phyloP scores from a whole-genome alignment of 23 red algal species.

The Gracilaria domingensis region DNA sequence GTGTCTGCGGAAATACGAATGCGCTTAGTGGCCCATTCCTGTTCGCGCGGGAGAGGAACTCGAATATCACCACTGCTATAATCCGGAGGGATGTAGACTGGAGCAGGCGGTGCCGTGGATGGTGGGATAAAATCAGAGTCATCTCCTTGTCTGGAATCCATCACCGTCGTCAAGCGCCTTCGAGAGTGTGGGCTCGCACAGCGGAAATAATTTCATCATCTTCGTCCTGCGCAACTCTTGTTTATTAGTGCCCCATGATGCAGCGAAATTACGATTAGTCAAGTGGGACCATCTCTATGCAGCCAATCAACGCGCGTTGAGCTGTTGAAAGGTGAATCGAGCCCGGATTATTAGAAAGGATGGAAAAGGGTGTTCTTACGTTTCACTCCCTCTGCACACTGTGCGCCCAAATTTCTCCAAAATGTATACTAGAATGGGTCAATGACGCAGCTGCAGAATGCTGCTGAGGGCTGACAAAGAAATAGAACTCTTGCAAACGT shows the following conservation, averaged over 20 bases:
- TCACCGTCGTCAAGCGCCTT: background rate
- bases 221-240: background rate
- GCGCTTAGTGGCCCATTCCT: slow-evolving; percentile 11
- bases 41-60: slow-evolving; percentile 7
- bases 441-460: no score
- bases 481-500: no score
- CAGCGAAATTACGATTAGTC: background rate
- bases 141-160: background rate
- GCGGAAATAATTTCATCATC: background rate
- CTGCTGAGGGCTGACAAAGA: no score
- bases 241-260: background rate
- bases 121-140: slow-evolving; percentile 11
- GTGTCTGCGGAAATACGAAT: background rate
- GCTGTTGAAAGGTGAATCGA: background rate
- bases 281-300: background rate
- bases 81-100: slow-evolving; percentile 25
- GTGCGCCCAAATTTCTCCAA: no score
- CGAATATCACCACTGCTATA: background rate
- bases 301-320: background rate
- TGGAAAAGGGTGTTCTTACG: background rate
- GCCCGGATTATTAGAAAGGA: background rate
- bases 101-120: background rate
- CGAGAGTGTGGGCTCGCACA: background rate
- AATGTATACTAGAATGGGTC: no score
- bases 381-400: no score